phyloP scores from a whole-genome alignment of 2,329 filamentous ascomycete species.

The Fusarium falciforme region DNA sequence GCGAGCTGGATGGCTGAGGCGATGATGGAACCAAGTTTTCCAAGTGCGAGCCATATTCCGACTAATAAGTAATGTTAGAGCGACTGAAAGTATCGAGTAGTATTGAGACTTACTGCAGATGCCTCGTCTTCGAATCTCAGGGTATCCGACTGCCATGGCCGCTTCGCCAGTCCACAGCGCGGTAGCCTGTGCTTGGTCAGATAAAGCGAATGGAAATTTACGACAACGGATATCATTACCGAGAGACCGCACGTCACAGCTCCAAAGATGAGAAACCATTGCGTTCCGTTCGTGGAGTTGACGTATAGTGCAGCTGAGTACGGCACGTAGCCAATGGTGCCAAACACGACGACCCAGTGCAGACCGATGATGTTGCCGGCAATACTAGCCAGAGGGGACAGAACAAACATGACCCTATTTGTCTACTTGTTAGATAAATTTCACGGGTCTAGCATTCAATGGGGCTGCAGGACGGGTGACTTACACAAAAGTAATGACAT shows the following conservation, averaged over 20 bases:
- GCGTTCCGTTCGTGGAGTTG: neutral
- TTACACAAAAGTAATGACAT: neutral
- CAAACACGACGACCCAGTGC: constrained; percentile 2
- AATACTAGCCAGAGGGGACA: neutral
- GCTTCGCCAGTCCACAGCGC: neutral
- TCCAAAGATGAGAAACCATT: neutral
- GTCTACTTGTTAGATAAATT: neutral
- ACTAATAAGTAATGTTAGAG: neutral
- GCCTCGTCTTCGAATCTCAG: neutral
- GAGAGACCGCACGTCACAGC: neutral
- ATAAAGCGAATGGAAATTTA: neutral
- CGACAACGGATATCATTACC: neutral
- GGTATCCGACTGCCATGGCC: neutral
- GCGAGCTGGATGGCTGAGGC: neutral
- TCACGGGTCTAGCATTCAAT: neutral
- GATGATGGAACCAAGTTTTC: constrained; percentile 1
- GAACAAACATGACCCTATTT: neutral
- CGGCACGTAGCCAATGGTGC: constrained; percentile 1
- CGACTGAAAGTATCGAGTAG: neutral
- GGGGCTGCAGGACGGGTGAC: neutral
- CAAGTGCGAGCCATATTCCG: neutral
- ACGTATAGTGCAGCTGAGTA: neutral
- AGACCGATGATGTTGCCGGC: constrained; percentile 2
- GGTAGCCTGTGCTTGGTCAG: neutral
- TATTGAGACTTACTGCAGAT: neutral